Conservation (phyloP, 306 rosid species). For the Pachyrhizus erosus region DNA sequence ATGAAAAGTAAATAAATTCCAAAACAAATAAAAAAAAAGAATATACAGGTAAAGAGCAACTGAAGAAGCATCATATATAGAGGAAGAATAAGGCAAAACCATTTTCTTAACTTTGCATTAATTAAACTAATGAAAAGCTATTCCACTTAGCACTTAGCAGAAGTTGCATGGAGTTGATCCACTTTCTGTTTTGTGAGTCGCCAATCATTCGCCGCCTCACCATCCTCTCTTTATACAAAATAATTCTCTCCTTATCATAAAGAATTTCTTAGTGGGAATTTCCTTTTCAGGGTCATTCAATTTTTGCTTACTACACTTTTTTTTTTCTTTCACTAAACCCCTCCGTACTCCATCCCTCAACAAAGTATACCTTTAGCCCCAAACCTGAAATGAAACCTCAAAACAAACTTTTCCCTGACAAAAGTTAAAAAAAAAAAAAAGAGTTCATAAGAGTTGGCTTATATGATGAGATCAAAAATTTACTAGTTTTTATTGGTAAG, state of each 20-base stretch:
- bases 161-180: slow-evolving; percentile 71
- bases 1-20: slow-evolving; percentile 14
- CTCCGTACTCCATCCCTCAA: slow-evolving; percentile 42
- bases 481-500: background rate
- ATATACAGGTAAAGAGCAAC: slow-evolving; percentile 48
- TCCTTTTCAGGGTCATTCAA: slow-evolving; percentile 63
- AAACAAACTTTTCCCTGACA: background rate
- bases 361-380: slow-evolving; percentile 23
- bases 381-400: slow-evolving; percentile 6
- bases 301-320: slow-evolving; percentile 21
- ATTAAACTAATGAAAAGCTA: slow-evolving; percentile 54
- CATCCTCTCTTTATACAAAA: slow-evolving; percentile 42
- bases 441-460: background rate
- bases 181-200: slow-evolving; percentile 31
- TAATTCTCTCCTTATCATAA: slow-evolving; percentile 54
- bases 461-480: background rate
- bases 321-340: slow-evolving; percentile 20
- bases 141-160: slow-evolving; percentile 73
- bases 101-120: slow-evolving; percentile 57
- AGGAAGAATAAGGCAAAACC: slow-evolving; percentile 46
- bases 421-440: background rate
- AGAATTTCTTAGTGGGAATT: slow-evolving; percentile 84
- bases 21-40: slow-evolving; percentile 37
- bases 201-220: slow-evolving; percentile 48
- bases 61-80: slow-evolving; percentile 51